phyloP scores from a whole-genome alignment of 768 basidiomycete genomes.

The Crucibulum laeve region DNA sequence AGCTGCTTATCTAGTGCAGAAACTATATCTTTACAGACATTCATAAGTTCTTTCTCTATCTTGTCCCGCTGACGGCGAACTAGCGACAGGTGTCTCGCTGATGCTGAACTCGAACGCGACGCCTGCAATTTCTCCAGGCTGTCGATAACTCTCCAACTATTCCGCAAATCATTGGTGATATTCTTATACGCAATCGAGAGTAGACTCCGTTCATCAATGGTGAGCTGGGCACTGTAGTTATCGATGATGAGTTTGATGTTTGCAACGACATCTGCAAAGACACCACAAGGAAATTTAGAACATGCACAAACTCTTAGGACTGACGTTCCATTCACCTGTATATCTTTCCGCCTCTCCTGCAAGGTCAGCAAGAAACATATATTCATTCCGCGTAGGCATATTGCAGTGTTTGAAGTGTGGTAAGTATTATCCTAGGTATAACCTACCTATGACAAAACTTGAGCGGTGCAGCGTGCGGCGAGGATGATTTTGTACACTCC shows the following conservation, averaged over 20 bases:
- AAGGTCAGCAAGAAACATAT: constrained; percentile 68
- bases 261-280: constrained; percentile 59
- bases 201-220: constrained; percentile 83
- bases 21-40: constrained; percentile 78
- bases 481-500: not conserved
- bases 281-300: not conserved
- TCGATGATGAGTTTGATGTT: constrained; percentile 76
- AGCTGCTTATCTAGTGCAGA: constrained; percentile 54
- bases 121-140: constrained; percentile 68
- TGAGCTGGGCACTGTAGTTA: constrained; percentile 62
- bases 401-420: constrained; percentile 7
- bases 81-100: constrained; percentile 52
- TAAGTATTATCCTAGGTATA: not conserved
- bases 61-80: constrained; percentile 69
- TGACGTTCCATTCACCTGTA: constrained; percentile 49
- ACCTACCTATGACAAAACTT: not conserved
- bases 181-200: constrained; percentile 92
- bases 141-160: constrained; percentile 81
- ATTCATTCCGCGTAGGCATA: constrained; percentile 28
- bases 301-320: not conserved
- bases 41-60: constrained; percentile 74
- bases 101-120: constrained; percentile 36
- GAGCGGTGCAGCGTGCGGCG: too few relatives aligned
- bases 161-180: constrained; percentile 76
- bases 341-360: constrained; percentile 88